phyloP scores from a whole-genome alignment of 345 rosid genomes.

The Hibiscus syriacus region DNA sequence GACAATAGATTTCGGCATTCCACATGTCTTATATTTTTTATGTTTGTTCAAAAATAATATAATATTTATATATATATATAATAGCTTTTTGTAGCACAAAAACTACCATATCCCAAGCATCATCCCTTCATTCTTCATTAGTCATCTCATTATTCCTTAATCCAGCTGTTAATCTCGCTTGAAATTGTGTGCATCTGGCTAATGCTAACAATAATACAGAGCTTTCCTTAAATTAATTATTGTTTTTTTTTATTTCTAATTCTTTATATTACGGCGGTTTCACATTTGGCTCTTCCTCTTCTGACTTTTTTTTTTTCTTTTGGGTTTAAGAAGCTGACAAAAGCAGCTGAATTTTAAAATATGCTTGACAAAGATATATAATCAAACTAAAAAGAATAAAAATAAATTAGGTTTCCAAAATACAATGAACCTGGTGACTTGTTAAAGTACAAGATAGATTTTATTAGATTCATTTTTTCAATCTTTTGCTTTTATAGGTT shows the following conservation, averaged over 20 bases:
- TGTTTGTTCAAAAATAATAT: no score
- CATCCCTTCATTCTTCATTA: no score
- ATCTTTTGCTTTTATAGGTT: background rate
- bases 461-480: no score
- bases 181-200: slow-evolving; percentile 6
- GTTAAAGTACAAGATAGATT: background rate
- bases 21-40: background rate
- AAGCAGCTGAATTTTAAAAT: slow-evolving; percentile 19
- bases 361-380: background rate
- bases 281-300: background rate
- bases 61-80: background rate
- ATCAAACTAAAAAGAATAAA: background rate
- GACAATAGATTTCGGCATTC: background rate
- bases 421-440: slow-evolving; percentile 37
- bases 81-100: background rate
- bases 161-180: slow-evolving; percentile 17
- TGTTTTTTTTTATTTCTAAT: background rate
- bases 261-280: background rate
- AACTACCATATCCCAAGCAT: background rate
- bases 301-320: no score
- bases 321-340: slow-evolving; percentile 26
- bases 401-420: background rate
- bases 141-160: slow-evolving; percentile 21
- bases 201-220: background rate
- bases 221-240: background rate